A percentile compares a stretch with the other conserved stretches of the same genome.
Evolutionary conservation across 108 stramenopile genomes (phyloP).

Genomic region (Craspedostauros australis): DNA sequence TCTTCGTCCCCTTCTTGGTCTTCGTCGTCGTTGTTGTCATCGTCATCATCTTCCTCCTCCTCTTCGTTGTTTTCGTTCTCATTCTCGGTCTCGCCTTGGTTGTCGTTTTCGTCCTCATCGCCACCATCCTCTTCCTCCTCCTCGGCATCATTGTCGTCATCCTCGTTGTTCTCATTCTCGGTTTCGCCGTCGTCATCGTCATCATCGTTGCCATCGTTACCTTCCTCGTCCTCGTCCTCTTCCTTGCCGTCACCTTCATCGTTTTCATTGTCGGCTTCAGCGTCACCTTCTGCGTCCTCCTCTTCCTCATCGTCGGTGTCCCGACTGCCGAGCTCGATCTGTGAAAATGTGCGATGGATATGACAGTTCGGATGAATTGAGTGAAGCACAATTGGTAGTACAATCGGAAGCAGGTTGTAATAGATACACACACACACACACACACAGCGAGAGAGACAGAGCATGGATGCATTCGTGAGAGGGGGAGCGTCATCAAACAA

Average conservation of each 20-base stretch:
- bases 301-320: slow-evolving; percentile 2
- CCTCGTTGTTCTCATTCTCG: slow-evolving; percentile 2
- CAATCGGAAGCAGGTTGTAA: too few species aligned
- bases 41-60: slow-evolving; percentile 5
- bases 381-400: too few species aligned
- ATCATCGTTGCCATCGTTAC: too few species aligned
- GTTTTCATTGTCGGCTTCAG: slow-evolving; percentile 1
- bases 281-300: not conserved
- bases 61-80: not conserved
- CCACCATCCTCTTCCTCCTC: not conserved
- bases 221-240: not conserved
- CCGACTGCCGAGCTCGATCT: too few species aligned
- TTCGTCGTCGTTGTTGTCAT: not conserved
- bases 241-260: not conserved
- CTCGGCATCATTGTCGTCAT: not conserved
- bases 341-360: too few species aligned
- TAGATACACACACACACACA: too few species aligned
- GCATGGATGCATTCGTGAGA: too few species aligned
- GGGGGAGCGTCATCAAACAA: too few species aligned
- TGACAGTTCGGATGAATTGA: too few species aligned
- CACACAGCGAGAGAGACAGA: too few species aligned
- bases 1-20: not conserved
- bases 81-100: slow-evolving; percentile 5
- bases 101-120: slow-evolving; percentile 7
- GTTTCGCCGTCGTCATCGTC: not conserved